Base-by-base conservation (phyloP, 305 asterid species). In the Plantago coronopus region DNA sequence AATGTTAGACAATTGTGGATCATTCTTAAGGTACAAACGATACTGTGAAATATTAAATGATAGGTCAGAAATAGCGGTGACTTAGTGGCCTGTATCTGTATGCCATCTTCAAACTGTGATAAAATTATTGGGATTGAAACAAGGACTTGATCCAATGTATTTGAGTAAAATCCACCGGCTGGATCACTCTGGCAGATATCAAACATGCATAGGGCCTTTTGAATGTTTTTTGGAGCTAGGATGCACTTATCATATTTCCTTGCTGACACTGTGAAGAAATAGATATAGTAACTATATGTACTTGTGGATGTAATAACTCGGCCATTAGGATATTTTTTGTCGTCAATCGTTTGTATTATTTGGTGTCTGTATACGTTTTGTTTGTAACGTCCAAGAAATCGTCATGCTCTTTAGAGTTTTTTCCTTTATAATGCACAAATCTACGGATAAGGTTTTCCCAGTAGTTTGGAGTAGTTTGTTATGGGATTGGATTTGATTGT, bases 131-230 rank as follows among this genome's bases (percentile, higher is more conserved):
- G 99, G 40, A 93, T 82, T 17, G 89, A 89, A 54, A 95, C 98
- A 14, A 89, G 76, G 62, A 93, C 55, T 80, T 93, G 95, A 74
- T 93, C 95, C 4, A 71, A 66, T 10, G 94, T 80, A 81, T 81
- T 86, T 54, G 97, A 81, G 62, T 86, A 89, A 70, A 93, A 87
- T 63, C 91, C 94, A n/a, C 95, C 88, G 9, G 97, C 95, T 4
- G 89, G 85, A 72, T 93, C 99, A 67, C 89, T 93, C 77, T 93
- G 99, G 72, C 96, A 96, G 57, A 93, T 86, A 69, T 93, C 99
- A 54, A 93, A 93, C 83, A 77, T 84, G 82, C 83, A 93, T 48
- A 93, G 97, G 0, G 78, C 96, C 72, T 77, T 87, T 64, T 59
- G 77, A 19, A 84, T 85, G 57, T 21, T 83, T 66, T 82, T 94